Evolutionary conservation across 2,329 filamentous ascomycete genomes (phyloP).

Genomic region (Curvularia verruculosa): DNA sequence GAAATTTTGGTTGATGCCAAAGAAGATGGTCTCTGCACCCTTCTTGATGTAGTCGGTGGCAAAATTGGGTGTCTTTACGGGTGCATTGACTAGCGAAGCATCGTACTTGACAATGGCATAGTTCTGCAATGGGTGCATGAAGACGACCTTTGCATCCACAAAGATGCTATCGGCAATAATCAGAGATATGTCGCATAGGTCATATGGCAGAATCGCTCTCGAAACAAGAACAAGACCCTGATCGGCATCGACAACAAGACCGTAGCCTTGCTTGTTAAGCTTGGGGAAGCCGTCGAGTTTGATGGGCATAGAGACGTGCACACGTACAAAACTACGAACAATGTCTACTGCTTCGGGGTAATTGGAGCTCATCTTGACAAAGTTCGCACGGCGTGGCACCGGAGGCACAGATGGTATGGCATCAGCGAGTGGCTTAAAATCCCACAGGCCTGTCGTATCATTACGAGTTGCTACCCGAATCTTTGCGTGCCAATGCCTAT

Average conservation of each 20-base stretch:
- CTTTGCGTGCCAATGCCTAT: conserved; percentile 94
- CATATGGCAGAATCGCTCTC: conserved; percentile 90
- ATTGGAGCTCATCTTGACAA: conserved; percentile 87
- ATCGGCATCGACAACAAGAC: conserved; percentile 94
- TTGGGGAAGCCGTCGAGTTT: conserved; percentile 98
- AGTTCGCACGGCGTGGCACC: conserved; percentile 79
- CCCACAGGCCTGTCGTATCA: conserved; percentile 89
- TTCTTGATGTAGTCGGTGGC: conserved; percentile 84
- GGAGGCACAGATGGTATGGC: conserved; percentile 76
- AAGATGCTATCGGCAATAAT: conserved; percentile 97
- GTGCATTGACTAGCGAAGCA: conserved; percentile 87
- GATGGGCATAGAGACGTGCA: conserved; percentile 90
- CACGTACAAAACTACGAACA: conserved; percentile 91
- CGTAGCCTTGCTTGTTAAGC: conserved; percentile 92
- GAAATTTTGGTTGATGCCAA: conserved; percentile 97
- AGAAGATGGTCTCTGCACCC: conserved; percentile 92
- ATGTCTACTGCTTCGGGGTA: conserved; percentile 91
- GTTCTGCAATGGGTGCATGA: conserved; percentile 95
- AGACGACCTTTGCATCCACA: conserved; percentile 90
- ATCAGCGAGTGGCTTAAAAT: conserved; percentile 85
- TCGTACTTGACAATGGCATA: conserved; percentile 97
- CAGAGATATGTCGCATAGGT: conserved; percentile 93
- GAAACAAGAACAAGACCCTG: conserved; percentile 95
- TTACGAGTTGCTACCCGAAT: conserved; percentile 94
- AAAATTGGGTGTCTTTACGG: conserved; percentile 86